Percentiles rank a stretch among this genome's conserved stretches.
Conservation (phyloP, 2,329 filamentous ascomycete species). For the Dryadomyces sulphureus region DNA sequence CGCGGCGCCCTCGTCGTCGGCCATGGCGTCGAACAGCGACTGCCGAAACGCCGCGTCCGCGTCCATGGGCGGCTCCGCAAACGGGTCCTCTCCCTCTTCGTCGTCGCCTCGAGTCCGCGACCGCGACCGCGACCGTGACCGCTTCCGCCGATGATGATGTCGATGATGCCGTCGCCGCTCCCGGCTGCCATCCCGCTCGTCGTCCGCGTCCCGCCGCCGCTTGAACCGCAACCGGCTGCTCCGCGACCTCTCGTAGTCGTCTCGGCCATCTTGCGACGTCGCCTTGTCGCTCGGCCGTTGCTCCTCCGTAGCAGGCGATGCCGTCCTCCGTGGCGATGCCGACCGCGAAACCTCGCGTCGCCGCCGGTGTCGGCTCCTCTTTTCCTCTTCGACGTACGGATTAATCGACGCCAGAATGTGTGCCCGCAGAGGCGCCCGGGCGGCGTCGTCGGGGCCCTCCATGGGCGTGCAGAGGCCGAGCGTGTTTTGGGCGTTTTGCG, state of each 20-base stretch:
- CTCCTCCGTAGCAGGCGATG: not conserved
- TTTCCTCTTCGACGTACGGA: constrained; percentile 13
- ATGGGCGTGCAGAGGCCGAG: not conserved
- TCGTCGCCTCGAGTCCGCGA: not conserved
- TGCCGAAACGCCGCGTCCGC: constrained; percentile 73
- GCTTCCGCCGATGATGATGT: constrained; percentile 13
- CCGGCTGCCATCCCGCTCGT: not conserved
- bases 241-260: not conserved
- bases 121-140: constrained; percentile 12
- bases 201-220: not conserved
- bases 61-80: constrained; percentile 35
- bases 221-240: constrained; percentile 3
- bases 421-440: constrained; percentile 21
- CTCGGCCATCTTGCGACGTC: not conserved
- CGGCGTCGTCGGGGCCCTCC: not conserved
- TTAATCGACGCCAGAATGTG: constrained; percentile 36
- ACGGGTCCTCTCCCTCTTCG: constrained; percentile 21
- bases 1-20: constrained; percentile 85
- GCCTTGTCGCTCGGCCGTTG: not conserved
- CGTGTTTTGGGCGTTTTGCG: too few species aligned
- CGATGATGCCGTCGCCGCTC: not conserved
- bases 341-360: not conserved
- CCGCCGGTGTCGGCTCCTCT: not conserved
- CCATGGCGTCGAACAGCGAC: constrained; percentile 91
- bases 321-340: not conserved